Evolutionary conservation across 2,329 filamentous ascomycete species (phyloP).

Genomic region (Onygenales sp.): DNA sequence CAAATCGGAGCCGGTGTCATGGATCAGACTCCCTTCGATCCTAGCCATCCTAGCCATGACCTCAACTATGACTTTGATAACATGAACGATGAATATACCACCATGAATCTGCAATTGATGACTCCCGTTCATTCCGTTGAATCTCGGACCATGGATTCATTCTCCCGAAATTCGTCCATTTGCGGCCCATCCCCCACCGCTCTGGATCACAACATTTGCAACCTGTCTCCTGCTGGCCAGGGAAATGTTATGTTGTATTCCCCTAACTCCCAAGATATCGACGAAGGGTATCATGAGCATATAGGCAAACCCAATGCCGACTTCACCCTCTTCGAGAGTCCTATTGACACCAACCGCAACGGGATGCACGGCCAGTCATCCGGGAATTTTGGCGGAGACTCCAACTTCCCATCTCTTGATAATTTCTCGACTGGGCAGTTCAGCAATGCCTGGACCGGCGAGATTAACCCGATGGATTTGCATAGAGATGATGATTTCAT

Average conservation of each 20-base stretch:
- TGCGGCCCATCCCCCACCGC: slow-evolving; percentile 10
- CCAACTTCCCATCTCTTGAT: not conserved
- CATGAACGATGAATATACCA: slow-evolving; percentile 17
- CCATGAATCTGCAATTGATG: slow-evolving; percentile 19
- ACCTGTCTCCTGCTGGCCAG: slow-evolving; percentile 19
- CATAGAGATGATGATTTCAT: slow-evolving; percentile 1
- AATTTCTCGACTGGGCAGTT: not conserved
- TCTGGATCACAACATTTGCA: slow-evolving; percentile 9
- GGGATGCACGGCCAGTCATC: too few species aligned
- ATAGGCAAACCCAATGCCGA: slow-evolving; percentile 14
- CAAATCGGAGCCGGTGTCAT: slow-evolving; percentile 12
- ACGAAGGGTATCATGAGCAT: slow-evolving; percentile 15
- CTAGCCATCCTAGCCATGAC: slow-evolving; percentile 1
- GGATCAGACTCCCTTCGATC: slow-evolving; percentile 15
- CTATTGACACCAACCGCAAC: not conserved
- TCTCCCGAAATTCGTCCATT: slow-evolving; percentile 12
- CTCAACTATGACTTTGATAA: slow-evolving; percentile 12
- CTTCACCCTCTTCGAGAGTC: slow-evolving; percentile 20
- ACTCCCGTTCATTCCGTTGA: slow-evolving; percentile 11
- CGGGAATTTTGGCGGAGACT: too few species aligned
- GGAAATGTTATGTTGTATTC: slow-evolving; percentile 22
- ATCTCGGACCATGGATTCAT: slow-evolving; percentile 10
- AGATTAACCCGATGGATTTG: slow-evolving; percentile 1
- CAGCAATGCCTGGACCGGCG: not conserved
- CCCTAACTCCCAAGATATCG: slow-evolving; percentile 14